Conservation (phyloP, 352 stramenopile genomes). For the Pythium grandisporangium region DNA sequence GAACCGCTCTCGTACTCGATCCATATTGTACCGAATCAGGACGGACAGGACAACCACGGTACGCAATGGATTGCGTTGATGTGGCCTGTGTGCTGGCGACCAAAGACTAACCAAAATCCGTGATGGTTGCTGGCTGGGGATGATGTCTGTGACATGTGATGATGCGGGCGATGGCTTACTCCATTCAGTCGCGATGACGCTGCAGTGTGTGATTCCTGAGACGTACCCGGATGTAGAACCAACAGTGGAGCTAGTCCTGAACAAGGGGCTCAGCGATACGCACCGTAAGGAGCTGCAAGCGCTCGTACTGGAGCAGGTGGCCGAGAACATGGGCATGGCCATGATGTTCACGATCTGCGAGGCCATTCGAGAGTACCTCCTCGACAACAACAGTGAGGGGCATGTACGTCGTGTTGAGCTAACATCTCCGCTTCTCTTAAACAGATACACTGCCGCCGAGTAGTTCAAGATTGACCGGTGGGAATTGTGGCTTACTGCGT, state of each 20-base stretch:
- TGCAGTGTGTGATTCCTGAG: constrained; percentile 66
- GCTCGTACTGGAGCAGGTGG: constrained; percentile 50
- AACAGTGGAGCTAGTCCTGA: constrained; percentile 58
- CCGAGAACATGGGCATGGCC: constrained; percentile 80
- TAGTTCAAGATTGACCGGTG: neutral
- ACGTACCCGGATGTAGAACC: constrained; percentile 77
- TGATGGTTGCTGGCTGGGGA: too few species aligned
- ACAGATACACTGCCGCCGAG: too few species aligned
- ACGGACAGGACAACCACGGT: constrained; percentile 80
- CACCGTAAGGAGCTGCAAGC: constrained; percentile 73
- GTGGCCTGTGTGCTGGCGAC: neutral
- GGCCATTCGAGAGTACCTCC: constrained; percentile 75
- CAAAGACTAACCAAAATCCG: too few species aligned
- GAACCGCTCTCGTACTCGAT: constrained; percentile 65
- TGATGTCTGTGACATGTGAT: neutral
- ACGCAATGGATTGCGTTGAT: neutral
- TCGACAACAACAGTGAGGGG: constrained; percentile 83
- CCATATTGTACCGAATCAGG: constrained; percentile 78
- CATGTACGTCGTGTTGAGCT: constrained; percentile 31
- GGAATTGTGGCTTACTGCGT: neutral
- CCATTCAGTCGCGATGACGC: constrained; percentile 66
- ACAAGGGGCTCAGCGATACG: constrained; percentile 70
- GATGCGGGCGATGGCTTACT: too few species aligned
- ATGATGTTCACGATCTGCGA: constrained; percentile 86
- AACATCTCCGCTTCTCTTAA: too few species aligned